phyloP scores from a whole-genome alignment of 2,329 filamentous ascomycete genomes.

The Fusarium poae region DNA sequence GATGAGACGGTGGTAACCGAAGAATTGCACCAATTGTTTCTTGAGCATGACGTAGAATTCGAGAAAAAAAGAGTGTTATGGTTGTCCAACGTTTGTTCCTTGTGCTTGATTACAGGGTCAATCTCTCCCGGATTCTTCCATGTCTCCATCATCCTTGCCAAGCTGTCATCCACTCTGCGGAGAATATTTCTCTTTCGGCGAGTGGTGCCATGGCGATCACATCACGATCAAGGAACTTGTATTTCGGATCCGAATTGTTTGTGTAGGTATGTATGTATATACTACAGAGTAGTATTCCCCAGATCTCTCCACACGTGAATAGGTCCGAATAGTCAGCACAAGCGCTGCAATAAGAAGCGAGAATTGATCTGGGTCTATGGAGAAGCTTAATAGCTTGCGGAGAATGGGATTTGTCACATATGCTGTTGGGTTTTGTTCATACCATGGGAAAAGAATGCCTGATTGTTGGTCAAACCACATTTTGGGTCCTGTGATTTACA shows the following conservation, averaged over 20 bases:
- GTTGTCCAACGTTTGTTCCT: too few species aligned
- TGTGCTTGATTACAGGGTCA: background rate
- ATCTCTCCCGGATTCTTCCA: conserved; percentile 8
- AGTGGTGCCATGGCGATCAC: conserved; percentile 33
- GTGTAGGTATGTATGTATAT: too few species aligned
- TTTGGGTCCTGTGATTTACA: conserved; percentile 2
- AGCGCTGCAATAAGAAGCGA: conserved; percentile 33
- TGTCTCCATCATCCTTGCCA: conserved; percentile 9
- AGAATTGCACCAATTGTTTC: conserved; percentile 1
- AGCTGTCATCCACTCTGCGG: background rate
- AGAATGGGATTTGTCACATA: conserved; percentile 20
- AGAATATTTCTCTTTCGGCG: conserved; percentile 10
- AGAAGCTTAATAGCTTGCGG: conserved; percentile 14
- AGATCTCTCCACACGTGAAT: conserved; percentile 33
- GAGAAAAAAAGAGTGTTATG: background rate
- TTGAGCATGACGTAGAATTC: conserved; percentile 12
- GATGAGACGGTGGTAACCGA: conserved; percentile 11
- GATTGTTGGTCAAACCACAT: conserved; percentile 7
- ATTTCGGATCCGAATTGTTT: conserved; percentile 20
- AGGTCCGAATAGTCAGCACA: conserved; percentile 31
- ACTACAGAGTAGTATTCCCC: conserved; percentile 23
- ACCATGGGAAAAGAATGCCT: background rate
- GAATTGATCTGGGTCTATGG: conserved; percentile 11
- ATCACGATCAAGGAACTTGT: conserved; percentile 1
- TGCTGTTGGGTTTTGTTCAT: background rate